These are phyloP conservation scores for Lecanoromycetidae sp. DNA, from an alignment of 2,329 filamentous ascomycete genomes.

Conservation along the genomic window DNA sequence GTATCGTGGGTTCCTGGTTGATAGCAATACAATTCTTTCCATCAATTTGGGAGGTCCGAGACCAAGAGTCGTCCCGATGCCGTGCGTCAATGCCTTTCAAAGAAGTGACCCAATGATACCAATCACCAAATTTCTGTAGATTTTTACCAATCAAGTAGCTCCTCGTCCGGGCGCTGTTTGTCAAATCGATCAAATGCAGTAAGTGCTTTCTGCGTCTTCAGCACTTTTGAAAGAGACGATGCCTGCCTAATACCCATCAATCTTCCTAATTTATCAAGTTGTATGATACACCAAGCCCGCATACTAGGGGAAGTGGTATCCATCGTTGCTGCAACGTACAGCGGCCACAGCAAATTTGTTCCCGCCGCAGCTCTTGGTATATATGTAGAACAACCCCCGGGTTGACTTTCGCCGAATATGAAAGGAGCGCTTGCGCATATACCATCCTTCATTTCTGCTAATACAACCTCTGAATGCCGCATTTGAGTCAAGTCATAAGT, in stretches of 20 bases:
- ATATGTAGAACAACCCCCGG: slow-evolving; percentile 9
- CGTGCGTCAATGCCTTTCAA: not conserved
- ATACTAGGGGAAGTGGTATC: slow-evolving; percentile 22
- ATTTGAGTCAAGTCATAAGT: not conserved
- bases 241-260: slow-evolving; percentile 30
- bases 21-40: no score
- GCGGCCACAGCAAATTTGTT: slow-evolving; percentile 28
- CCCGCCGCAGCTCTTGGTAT: slow-evolving; percentile 25
- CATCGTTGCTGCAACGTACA: slow-evolving; percentile 27
- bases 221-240: slow-evolving; percentile 26
- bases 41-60: no score
- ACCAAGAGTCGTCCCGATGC: no score
- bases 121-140: not conserved
- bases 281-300: slow-evolving; percentile 25
- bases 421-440: slow-evolving; percentile 30
- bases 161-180: not conserved
- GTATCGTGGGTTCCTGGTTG: no score
- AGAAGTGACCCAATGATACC: not conserved
- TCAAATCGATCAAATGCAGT: slow-evolving; percentile 8
- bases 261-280: slow-evolving; percentile 26
- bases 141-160: slow-evolving; percentile 3
- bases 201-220: slow-evolving; percentile 14
- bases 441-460: slow-evolving; percentile 22
- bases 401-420: slow-evolving; percentile 22
- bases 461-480: slow-evolving; percentile 17